Percentiles rank a stretch among this genome's conserved stretches.
Conservation (phyloP, 306 rosid genomes). For the Ormosia semicastrata region DNA sequence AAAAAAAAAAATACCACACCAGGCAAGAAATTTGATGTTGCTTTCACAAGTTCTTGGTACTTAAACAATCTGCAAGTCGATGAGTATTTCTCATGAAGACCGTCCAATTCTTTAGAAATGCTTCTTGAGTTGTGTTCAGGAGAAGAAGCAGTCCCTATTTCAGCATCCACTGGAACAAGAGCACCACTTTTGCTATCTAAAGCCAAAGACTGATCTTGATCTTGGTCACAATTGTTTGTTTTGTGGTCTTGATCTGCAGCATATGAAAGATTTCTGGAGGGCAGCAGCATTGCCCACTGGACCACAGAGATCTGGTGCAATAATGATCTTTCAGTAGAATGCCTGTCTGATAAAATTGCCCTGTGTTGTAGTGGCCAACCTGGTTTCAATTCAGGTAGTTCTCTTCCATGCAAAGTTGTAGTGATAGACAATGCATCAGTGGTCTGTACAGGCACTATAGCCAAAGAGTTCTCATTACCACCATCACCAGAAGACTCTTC, state of each 20-base stretch:
- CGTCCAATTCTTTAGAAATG: slow-evolving; percentile 71
- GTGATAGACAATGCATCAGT: slow-evolving; percentile 32
- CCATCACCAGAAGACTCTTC: slow-evolving; percentile 42
- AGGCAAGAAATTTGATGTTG: slow-evolving; percentile 78
- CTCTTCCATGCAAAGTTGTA: slow-evolving; percentile 38
- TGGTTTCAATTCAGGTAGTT: slow-evolving; percentile 58
- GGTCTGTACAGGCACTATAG: slow-evolving; percentile 67
- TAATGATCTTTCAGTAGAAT: slow-evolving; percentile 30
- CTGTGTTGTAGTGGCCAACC: slow-evolving; percentile 94
- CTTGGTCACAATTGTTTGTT: slow-evolving; percentile 24
- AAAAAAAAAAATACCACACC: slow-evolving; percentile 44
- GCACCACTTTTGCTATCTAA: slow-evolving; percentile 73
- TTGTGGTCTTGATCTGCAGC: slow-evolving; percentile 30
- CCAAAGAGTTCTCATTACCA: slow-evolving; percentile 51
- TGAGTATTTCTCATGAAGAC: slow-evolving; percentile 79
- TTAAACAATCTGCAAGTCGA: slow-evolving; percentile 76
- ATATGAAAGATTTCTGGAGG: slow-evolving; percentile 49
- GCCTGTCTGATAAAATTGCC: slow-evolving; percentile 30
- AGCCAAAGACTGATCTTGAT: slow-evolving; percentile 37
- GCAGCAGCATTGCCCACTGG: slow-evolving; percentile 96
- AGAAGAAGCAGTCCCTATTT: slow-evolving; percentile 35
- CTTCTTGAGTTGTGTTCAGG: slow-evolving; percentile 37
- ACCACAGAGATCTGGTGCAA: slow-evolving; percentile 67
- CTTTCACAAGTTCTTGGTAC: slow-evolving; percentile 69
- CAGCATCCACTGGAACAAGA: slow-evolving; percentile 60